A percentile compares a stretch with the other conserved stretches of the same genome.
These are phyloP conservation scores for Trichoderma sp. DNA, from an alignment of 2,329 filamentous ascomycete species.

Conservation along the genomic window DNA sequence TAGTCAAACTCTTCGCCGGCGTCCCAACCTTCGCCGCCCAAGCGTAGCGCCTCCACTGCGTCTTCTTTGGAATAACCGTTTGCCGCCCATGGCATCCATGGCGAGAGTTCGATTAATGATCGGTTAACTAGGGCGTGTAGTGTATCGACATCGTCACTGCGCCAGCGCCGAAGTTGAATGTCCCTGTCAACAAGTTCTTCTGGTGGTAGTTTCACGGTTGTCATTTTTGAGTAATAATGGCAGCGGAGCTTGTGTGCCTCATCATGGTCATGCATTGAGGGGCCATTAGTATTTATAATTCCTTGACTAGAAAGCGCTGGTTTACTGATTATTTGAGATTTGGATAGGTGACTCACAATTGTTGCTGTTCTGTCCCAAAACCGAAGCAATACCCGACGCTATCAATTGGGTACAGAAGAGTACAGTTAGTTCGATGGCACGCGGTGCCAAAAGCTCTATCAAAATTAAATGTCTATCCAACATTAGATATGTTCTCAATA, in stretches of 20 bases:
- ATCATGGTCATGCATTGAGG: background rate
- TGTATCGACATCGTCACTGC: background rate
- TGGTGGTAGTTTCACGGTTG: background rate
- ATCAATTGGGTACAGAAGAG: background rate
- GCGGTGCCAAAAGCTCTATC: background rate
- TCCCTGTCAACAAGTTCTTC: constrained; percentile 24
- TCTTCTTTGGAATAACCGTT: constrained; percentile 20
- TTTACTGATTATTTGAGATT: background rate
- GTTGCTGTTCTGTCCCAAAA: background rate
- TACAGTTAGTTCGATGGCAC: background rate
- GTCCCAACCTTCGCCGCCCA: constrained; percentile 19
- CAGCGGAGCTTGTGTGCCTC: background rate
- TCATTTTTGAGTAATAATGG: background rate
- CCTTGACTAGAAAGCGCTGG: fast-evolving
- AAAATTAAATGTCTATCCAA: background rate
- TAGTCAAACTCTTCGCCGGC: constrained; percentile 22
- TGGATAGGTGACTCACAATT: background rate
- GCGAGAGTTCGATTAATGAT: constrained; percentile 23
- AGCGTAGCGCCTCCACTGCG: constrained; percentile 19
- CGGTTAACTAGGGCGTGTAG: constrained; percentile 20
- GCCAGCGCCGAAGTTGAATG: constrained; percentile 25
- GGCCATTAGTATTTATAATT: background rate
- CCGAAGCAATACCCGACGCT: background rate
- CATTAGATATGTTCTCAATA: background rate
- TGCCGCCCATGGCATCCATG: constrained; percentile 22